Evolutionary conservation across 176 grass and related monocot genomes (phyloP), one percentile per base, ranked within the genome.

Genomic region (Pharus latifolius): DNA sequence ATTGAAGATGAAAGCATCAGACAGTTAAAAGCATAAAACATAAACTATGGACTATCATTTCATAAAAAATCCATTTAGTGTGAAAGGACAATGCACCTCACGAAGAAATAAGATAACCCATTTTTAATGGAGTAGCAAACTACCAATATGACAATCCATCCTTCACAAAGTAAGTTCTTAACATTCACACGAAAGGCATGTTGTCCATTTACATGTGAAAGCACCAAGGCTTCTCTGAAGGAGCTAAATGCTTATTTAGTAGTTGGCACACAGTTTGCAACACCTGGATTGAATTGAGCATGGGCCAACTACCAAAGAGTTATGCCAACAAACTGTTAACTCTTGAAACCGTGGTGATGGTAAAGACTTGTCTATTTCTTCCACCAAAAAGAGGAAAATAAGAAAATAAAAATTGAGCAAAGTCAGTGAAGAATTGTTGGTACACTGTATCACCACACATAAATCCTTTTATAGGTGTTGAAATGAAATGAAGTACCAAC

Each of bases 141-240:
- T 76, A 65, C 41, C 26, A 56, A 10, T 12, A 41, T 2, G 2
- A 24, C 3, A 48, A 35, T 74, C 42, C n/a, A 58, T 65, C 35
- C 44, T 33, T 6, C 37, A 23, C 37, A n/a, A n/a, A n/a, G n/a
- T n/a, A n/a, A n/a, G n/a, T n/a, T n/a, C n/a, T n/a, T n/a, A n/a
- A n/a, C n/a, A n/a, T n/a, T n/a, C n/a, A 72, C 42, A 72, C 31
- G 78, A 15, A 65, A 84, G 49, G 50, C 32, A 78, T 49, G 73
- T 16, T 37, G 38, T 22, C 13, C 13, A 74, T 58, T 66, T 65
- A 48, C 31, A 48, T 29, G 68, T 65, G 29, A 22, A 2, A 49
- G 4, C 18, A 38, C 11, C 6, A 25, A 48, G 7, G 1, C 12
- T 74, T 41, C 24, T 63, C 11, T 28, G 3, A 60, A 19, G 42